These are phyloP conservation scores for Selaginella tamariscina DNA, from an alignment of 75 land plant genomes.

Conservation along the genomic window DNA sequence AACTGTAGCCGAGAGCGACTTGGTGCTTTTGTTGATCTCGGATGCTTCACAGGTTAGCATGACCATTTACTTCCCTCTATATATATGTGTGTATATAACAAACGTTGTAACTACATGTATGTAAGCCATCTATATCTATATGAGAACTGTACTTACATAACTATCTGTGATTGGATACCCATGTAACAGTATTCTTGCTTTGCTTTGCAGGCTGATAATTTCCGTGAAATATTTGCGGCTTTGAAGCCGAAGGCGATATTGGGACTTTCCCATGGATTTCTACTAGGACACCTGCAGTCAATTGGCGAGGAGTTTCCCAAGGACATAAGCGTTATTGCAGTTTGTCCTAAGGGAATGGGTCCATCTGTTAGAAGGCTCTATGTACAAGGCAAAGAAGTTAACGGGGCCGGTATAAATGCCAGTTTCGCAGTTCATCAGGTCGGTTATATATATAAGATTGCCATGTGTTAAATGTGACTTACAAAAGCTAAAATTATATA, in stretches of 20 bases:
- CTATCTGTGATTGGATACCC: too few relatives aligned
- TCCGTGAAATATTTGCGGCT: slow-evolving; percentile 67
- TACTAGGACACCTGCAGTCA: slow-evolving; percentile 93
- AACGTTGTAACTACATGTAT: too few relatives aligned
- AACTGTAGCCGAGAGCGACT: slow-evolving; percentile 78
- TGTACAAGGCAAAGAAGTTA: slow-evolving; percentile 94
- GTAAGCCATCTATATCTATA: too few relatives aligned
- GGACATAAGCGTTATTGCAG: slow-evolving; percentile 92
- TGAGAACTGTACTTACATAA: too few relatives aligned
- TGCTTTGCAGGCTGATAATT: slow-evolving; percentile 74
- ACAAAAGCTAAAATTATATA: too few relatives aligned
- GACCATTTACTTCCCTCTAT: slow-evolving; percentile 11
- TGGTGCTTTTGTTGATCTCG: slow-evolving; percentile 76
- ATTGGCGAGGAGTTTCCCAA: slow-evolving; percentile 68
- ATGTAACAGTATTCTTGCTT: neutral
- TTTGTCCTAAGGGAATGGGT: slow-evolving; percentile 97
- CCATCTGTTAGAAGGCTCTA: slow-evolving; percentile 93
- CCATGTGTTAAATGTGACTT: too few relatives aligned
- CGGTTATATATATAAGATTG: neutral
- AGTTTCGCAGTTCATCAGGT: slow-evolving; percentile 98
- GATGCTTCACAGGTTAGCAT: slow-evolving; percentile 84
- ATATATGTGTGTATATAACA: too few relatives aligned
- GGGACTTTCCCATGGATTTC: slow-evolving; percentile 93
- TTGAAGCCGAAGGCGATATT: slow-evolving; percentile 92
- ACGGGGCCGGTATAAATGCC: slow-evolving; percentile 98